phyloP scores from a whole-genome alignment of 257 asterid species.

The Solanum neorickii region DNA sequence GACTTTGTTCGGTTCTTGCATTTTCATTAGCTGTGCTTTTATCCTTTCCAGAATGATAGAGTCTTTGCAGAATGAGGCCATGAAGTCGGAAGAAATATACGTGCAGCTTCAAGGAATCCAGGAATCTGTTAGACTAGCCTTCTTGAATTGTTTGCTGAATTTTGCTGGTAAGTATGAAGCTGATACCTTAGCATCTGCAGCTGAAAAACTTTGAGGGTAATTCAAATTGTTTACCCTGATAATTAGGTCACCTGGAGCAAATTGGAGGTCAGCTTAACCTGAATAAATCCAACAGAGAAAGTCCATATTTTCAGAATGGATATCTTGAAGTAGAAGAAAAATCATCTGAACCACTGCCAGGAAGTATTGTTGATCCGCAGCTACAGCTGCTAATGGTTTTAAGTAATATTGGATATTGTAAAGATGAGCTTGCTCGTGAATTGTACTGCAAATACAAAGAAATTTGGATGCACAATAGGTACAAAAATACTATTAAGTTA shows the following conservation, averaged over 20 bases:
- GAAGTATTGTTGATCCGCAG: slow-evolving; percentile 72
- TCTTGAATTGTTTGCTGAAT: slow-evolving; percentile 75
- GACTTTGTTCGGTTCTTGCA: neutral
- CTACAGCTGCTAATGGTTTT: slow-evolving; percentile 86
- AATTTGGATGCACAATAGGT: slow-evolving; percentile 83
- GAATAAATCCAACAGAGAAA: slow-evolving; percentile 41
- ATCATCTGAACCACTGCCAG: slow-evolving; percentile 64
- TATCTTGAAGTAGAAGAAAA: slow-evolving; percentile 44
- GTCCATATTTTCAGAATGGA: slow-evolving; percentile 52
- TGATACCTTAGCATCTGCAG: neutral
- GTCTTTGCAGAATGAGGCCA: slow-evolving; percentile 66
- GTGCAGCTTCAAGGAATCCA: slow-evolving; percentile 81
- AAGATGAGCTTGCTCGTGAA: slow-evolving; percentile 82
- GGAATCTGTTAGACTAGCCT: slow-evolving; percentile 86
- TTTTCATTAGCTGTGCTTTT: neutral
- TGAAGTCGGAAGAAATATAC: slow-evolving; percentile 65
- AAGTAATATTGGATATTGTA: slow-evolving; percentile 96
- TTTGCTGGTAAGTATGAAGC: slow-evolving; percentile 61
- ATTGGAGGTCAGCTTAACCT: slow-evolving; percentile 55
- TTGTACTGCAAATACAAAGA: slow-evolving; percentile 54
- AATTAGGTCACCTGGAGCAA: slow-evolving; percentile 74
- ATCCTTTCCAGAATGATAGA: slow-evolving; percentile 61
- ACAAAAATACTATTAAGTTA: neutral
- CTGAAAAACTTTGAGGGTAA: neutral
- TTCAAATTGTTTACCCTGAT: slow-evolving; percentile 7